Conservation (phyloP, 352 stramenopile species). For the Plasmopara viticola region DNA sequence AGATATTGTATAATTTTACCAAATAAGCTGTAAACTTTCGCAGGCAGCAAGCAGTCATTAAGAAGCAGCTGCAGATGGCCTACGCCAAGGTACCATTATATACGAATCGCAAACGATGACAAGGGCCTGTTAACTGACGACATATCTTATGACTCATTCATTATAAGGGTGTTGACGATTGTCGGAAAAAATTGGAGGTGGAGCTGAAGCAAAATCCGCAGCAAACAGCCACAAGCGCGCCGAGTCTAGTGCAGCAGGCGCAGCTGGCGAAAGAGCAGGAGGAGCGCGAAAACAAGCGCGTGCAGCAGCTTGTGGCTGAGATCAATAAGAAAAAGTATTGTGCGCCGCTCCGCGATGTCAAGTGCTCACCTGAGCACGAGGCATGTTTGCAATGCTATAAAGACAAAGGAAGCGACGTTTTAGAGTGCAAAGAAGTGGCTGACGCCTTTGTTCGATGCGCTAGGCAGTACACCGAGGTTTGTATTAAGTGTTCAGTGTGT, state of each 20-base stretch:
- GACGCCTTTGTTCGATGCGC: slow-evolving; percentile 80
- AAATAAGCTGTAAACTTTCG: slow-evolving; percentile 1
- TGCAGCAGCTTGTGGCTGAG: slow-evolving; percentile 70
- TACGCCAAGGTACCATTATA: slow-evolving; percentile 50
- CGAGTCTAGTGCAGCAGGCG: slow-evolving; percentile 40
- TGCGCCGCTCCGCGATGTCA: slow-evolving; percentile 71
- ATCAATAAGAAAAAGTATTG: slow-evolving; percentile 83
- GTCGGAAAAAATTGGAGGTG: slow-evolving; percentile 51
- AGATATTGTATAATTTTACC: no score
- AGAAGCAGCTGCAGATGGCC: slow-evolving; percentile 72
- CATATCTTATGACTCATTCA: slow-evolving; percentile 1
- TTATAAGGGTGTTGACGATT: slow-evolving; percentile 57
- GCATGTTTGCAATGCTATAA: slow-evolving; percentile 84
- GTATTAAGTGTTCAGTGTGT: slow-evolving; percentile 3
- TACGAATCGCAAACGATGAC: background rate
- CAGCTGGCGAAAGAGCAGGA: slow-evolving; percentile 68
- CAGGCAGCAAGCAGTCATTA: slow-evolving; percentile 54
- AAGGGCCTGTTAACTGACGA: background rate
- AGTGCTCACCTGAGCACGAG: slow-evolving; percentile 71
- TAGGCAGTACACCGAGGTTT: slow-evolving; percentile 72
- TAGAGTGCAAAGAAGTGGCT: slow-evolving; percentile 82
- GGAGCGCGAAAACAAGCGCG: slow-evolving; percentile 51
- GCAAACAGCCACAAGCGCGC: background rate
- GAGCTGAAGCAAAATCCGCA: slow-evolving; percentile 35
- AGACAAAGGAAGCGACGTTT: slow-evolving; percentile 70